A percentile compares a stretch with the other conserved stretches of the same genome.
Conservation (phyloP, 1,284 basidiomycete species). For the Ustanciosporium gigantosporum region DNA sequence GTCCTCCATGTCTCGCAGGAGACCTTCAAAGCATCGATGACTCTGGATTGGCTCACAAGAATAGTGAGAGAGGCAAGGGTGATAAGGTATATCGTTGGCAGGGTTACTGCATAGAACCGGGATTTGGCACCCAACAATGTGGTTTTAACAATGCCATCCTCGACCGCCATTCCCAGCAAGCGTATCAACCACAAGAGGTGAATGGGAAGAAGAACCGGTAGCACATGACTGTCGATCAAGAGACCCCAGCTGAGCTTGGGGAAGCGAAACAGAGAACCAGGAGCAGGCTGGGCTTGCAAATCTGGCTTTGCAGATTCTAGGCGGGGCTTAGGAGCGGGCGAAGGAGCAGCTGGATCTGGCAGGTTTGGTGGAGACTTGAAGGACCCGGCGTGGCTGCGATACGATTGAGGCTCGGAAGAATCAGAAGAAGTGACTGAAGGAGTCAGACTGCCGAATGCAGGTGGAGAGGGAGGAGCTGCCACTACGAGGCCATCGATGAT, state of each 20-base stretch:
- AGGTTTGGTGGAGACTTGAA: not conserved
- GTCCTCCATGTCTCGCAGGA: constrained; percentile 12
- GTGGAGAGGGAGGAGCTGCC: constrained; percentile 13
- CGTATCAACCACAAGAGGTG: constrained; percentile 37
- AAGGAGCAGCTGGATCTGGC: not conserved
- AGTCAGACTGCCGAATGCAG: not conserved
- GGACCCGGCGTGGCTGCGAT: too few relatives aligned
- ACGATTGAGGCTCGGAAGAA: not conserved
- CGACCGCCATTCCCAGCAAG: constrained; percentile 27
- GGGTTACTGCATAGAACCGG: constrained; percentile 18
- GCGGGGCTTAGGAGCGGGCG: not conserved
- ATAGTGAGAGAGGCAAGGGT: constrained; percentile 13
- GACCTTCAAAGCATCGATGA: constrained; percentile 1
- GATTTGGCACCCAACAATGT: constrained; percentile 22
- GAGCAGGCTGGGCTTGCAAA: constrained; percentile 23
- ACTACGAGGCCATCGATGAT: constrained; percentile 33
- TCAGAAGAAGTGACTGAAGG: not conserved
- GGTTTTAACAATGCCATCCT: constrained; percentile 31
- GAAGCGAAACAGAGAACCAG: constrained; percentile 33
- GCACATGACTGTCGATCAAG: constrained; percentile 27
- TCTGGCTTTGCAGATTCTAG: not conserved
- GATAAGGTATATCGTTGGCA: constrained; percentile 25
- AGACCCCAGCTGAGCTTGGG: constrained; percentile 36
- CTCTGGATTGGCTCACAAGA: constrained; percentile 8
- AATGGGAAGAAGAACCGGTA: constrained; percentile 25